These are phyloP conservation scores for Dendrocalamus sinicus DNA, from an alignment of 176 grass and related monocot genomes.

Conservation along the genomic window DNA sequence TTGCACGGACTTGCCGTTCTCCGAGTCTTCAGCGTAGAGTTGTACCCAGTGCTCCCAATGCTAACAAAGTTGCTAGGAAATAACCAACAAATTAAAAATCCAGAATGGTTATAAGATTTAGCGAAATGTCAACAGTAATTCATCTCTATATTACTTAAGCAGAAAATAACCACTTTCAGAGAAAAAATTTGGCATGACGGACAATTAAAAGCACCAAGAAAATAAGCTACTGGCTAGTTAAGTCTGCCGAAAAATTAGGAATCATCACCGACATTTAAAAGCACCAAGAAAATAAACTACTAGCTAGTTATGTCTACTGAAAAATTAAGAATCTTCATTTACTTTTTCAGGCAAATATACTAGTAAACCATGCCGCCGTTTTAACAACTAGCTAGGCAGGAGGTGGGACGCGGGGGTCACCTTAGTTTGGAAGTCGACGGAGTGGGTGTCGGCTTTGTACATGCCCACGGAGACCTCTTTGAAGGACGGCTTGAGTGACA, in stretches of 20 bases:
- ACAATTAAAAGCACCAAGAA: background rate
- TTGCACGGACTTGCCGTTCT: background rate
- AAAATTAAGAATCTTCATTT: background rate
- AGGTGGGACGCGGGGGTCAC: conserved; percentile 16
- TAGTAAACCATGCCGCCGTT: background rate
- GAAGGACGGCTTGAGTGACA: conserved; percentile 58
- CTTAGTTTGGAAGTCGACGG: conserved; percentile 68
- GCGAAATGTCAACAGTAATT: background rate
- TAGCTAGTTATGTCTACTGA: background rate
- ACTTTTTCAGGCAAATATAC: background rate
- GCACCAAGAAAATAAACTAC: background rate
- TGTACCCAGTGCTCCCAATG: background rate
- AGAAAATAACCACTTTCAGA: conserved; percentile 9
- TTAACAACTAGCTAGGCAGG: background rate
- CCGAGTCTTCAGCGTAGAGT: background rate
- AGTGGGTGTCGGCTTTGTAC: conserved; percentile 59
- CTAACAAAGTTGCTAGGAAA: background rate
- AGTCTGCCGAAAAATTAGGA: background rate
- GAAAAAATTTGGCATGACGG: background rate
- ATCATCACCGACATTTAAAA: background rate
- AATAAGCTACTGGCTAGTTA: background rate
- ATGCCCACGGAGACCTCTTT: conserved; percentile 28
- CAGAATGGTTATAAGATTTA: background rate
- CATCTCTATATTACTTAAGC: background rate
- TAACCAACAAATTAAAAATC: background rate